Conservation (phyloP, 73 alveolate species). For the Urostyla sp. region DNA sequence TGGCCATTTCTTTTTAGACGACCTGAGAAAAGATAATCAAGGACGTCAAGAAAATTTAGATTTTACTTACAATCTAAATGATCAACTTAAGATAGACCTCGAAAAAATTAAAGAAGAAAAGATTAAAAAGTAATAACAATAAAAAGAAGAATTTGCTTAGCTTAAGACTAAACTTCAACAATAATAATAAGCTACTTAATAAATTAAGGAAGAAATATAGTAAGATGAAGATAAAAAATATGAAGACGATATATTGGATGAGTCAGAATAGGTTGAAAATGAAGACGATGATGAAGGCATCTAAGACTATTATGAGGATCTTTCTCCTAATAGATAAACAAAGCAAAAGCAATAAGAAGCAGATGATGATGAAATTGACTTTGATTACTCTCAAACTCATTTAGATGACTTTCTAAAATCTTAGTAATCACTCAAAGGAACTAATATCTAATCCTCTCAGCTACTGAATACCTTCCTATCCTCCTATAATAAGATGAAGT, state of each 20-base stretch:
- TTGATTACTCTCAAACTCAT: conserved; percentile 59
- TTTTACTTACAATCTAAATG: conserved; percentile 58
- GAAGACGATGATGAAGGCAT: conserved; percentile 23
- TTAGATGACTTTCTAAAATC: conserved; percentile 54
- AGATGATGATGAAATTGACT: conserved; percentile 56
- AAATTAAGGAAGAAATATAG: background rate
- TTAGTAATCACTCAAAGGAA: background rate
- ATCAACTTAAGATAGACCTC: conserved; percentile 53
- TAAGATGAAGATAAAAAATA: conserved; percentile 6
- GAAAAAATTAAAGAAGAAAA: conserved; percentile 48
- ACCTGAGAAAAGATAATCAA: conserved; percentile 32
- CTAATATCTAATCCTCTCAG: conserved; percentile 31
- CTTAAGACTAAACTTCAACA: conserved; percentile 25
- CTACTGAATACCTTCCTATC: conserved; percentile 42
- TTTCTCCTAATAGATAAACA: background rate
- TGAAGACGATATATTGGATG: conserved; percentile 33
- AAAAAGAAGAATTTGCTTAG: conserved; percentile 27
- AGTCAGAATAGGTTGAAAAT: conserved; percentile 3
- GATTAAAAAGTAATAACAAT: background rate
- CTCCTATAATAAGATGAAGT: conserved; percentile 34
- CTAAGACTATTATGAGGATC: conserved; percentile 49
- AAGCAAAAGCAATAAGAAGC: background rate
- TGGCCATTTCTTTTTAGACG: conserved; percentile 69
- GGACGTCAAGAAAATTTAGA: conserved; percentile 33
- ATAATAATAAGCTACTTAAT: conserved; percentile 4